Base-by-base conservation (phyloP, 139 green algal genomes). In the Ostreobium quekettii region DNA sequence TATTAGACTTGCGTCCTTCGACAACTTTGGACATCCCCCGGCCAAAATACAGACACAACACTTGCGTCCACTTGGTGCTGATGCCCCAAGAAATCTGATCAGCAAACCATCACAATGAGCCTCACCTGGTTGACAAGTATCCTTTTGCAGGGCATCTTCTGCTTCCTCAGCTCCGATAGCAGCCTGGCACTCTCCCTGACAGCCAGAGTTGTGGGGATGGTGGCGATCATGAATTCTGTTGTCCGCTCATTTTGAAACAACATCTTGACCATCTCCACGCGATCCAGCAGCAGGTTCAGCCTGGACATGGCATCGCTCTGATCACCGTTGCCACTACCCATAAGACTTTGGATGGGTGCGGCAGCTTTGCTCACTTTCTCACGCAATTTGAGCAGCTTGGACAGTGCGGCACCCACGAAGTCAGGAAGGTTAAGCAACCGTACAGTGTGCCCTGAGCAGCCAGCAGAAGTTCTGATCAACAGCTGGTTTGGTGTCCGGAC, bases 151-250 rank as follows among this genome's bases (percentile, higher is more conserved):
- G 94, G 94, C 26, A 99, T 92, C 47, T 76, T 29, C 72, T 99
- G 91, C 46, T 84, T 66, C 7, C 78, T 69, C 64, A 99, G 83
- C 5, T 74, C 70, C 86, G 76, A 4, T 7, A 89, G 57, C 69
- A 97, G 76, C 7, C 91, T 73, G 1, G 63, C 57, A 57, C 83
- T 95, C 74, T 99, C 94, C 58, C 83, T 91, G 29, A 98, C 73
- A 5, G 81, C 94, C 74, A 99, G 87, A 74, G 91, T 80, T 3
- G 94, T 99, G 47, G 94, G 94, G 29, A 99, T 98, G 70, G 91
- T 97, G 35, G 91, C 94, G 47, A 98, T 97, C 65, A 99, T 83
- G 73, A 99, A 99, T 75, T 99, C 94, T 1, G 89, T 97, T 31
- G 65, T 62, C n/a, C 75, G 59, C 49, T 88, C 37, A 56, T 83